phyloP scores from a whole-genome alignment of 1,139 yeast genomes.

The Magnusiomyces tetraspermus region DNA sequence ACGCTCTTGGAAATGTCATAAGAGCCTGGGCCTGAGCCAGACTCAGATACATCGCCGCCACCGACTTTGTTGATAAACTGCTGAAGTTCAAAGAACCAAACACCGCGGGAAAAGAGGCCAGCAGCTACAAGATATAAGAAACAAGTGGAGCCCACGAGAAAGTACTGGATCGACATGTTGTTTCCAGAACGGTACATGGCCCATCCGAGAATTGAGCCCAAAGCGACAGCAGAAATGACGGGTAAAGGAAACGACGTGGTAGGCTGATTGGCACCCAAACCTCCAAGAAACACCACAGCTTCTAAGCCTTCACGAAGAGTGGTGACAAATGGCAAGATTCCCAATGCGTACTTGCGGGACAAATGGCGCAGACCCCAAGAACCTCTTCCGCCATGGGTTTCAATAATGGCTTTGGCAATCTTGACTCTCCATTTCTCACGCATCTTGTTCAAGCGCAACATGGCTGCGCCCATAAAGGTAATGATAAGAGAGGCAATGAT shows the following conservation, averaged over 20 bases:
- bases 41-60: constrained; percentile 73
- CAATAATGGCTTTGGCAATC: constrained; percentile 44
- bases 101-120: constrained; percentile 81
- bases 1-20: constrained; percentile 67
- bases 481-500: constrained; percentile 71
- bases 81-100: constrained; percentile 74
- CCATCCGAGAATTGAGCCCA: constrained; percentile 62
- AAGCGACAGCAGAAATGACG: constrained; percentile 62
- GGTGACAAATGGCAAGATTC: constrained; percentile 69
- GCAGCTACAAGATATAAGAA: constrained; percentile 78
- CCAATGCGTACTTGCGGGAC: constrained; percentile 63
- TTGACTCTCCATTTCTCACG: constrained; percentile 80
- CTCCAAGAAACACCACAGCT: constrained; percentile 86
- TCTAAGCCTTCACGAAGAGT: constrained; percentile 85
- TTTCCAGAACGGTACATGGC: constrained; percentile 63
- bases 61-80: constrained; percentile 57
- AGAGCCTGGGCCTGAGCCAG: constrained; percentile 88
- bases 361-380: constrained; percentile 20
- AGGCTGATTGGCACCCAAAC: constrained; percentile 50
- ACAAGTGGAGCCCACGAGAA: constrained; percentile 71
- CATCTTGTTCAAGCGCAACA: constrained; percentile 76
- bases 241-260: constrained; percentile 70
- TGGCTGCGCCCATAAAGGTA: constrained; percentile 81
- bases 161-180: constrained; percentile 57
- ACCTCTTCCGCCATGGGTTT: constrained; percentile 27